Evolutionary conservation across 129 eudicot species (phyloP), one percentile per base, ranked within the genome.

Genomic region (Chrysanthemum makinoi): DNA sequence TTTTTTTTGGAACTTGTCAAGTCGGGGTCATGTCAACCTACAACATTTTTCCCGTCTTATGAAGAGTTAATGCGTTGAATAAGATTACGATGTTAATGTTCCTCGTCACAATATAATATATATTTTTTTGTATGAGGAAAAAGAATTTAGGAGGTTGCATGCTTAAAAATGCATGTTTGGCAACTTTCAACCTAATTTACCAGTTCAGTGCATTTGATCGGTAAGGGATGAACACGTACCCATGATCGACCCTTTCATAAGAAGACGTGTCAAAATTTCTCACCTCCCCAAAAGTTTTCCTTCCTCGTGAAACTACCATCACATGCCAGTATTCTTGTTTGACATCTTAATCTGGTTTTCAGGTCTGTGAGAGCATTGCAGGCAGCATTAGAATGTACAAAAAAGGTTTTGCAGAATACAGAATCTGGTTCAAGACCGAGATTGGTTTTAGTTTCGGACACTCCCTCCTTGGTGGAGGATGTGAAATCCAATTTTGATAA

Each of bases 361-460:
- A 91, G 98, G 74, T 83, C 98, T 3, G 86, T 91, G 49, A 80
- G 91, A 73, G 91, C 98, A 73, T 78, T 75, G 56, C 85, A 78
- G 30, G 95, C 98, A 12, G 98, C 88, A 15, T 52, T 86, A 60
- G 80, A 83, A 65, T 92, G 98, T 86, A 72, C 86, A 30, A 78
- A 60, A 48, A 86, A 83, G 68, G 79, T 82, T 48, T 22, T 84
- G 59, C 48, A 75, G 16, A 81, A 79, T 68, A 58, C 76, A 20
- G 69, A 76, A 54, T 62, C 73, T 48, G 63, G 64, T 4, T 80
- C 77, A 49, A 88, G 65, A 54, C 96, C 95, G 20, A 86, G 78
- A 77, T 80, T 91, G 72, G 94, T 84, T 74, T 46, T 91, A 72
- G 86, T 91, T 79, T 91, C 98, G 17, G 96, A 91, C 76, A 88